Base-by-base conservation (phyloP, 1,139 yeast genomes). In the Torulaspora globosa region DNA sequence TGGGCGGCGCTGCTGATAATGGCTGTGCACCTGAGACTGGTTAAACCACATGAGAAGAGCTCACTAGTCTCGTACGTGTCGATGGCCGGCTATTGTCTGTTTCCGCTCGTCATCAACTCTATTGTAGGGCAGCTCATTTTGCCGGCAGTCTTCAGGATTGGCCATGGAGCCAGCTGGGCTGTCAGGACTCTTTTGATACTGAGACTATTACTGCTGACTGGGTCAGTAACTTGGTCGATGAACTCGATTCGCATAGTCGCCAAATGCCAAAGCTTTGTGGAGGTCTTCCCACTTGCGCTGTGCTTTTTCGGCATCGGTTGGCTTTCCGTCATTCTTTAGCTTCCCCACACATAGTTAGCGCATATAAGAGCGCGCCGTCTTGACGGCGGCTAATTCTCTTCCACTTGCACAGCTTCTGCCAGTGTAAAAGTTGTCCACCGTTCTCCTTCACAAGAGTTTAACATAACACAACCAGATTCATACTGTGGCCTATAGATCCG, bases 61-160 rank as follows among this genome's bases (percentile, higher is more conserved):
- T 58, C 65, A 3, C 42, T 62, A 36, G 48, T 62, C 28, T 54
- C 66, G 1, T 59, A 62, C 41, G 46, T 62, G 3, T 63, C 67
- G 5, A 40, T 60, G 12, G 49, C 58, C 6, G 67, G 67, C 8
- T 63, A 63, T 48, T 62, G 66, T 41, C 39, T 63, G 14, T 63
- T 62, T 44, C 66, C 66, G n/a, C 62, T 56, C 40, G 62, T 60
- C 8, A 29, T 62, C 15, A 59, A 55, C 39, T 53, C 65, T 2
- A 29, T 58, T 7, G 12, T 57, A 24, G 49, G 60, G 21, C 59
- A 59, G 29, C 16, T 58, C 5, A 21, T 61, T 9, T 41, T 57
- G n/a, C 66, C 67, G 11, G 35, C 61, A 21, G 27, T 55, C 26
- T 43, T 56, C 30, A 32, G 49, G 11, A 21, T 49, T 29, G 48